Base-by-base conservation (phyloP, 768 basidiomycete species). In the Leccinum variicolor region DNA sequence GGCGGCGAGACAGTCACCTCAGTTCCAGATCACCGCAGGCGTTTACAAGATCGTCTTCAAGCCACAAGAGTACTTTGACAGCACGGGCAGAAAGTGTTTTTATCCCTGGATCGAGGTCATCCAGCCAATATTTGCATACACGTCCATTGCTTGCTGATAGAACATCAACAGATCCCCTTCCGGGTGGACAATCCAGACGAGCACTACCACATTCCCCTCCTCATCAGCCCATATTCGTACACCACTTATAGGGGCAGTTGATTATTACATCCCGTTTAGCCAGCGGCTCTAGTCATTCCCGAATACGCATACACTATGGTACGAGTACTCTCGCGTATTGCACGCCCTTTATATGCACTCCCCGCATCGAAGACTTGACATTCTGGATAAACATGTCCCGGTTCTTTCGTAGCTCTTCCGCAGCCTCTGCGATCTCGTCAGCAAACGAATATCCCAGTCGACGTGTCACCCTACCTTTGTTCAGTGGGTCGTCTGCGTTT, bases 401-500 rank as follows among this genome's bases (percentile, higher is more conserved):
- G 72, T 90, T 91, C 78, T 85, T 87, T 66, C 90, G 88, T 73
- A 99, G 83, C 71, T 98, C 96, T 71, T 91, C 84, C 19, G 97
- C 97, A 14, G 97, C 97, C 74, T 98, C 97, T 99, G 80, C 50
- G 54, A 4, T 8, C 25, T 51, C 34, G 54, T 65, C 56, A 72
- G 45, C 39, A 58, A 50, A 26, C n/a, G 23, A 25, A 17, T 13
- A 52, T 50, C 17, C 25, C 48, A 15, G 31, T 3, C 11, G 21
- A 25, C 31, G 19, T 21, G 56, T 50, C n/a, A n/a, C 64, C 85
- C 48, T 60, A 92, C 96, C 96, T 76, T 98, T 99, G 81, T 99
- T 99, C 68, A 99, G 71, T 15, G 97, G 97, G 75, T 99, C 97
- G 66, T 98, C 96, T 39, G 97, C 91, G 66, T 99, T 99, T 14